Conservation (phyloP, 2,329 filamentous ascomycete species). For the Cordyceps pruinosa region DNA sequence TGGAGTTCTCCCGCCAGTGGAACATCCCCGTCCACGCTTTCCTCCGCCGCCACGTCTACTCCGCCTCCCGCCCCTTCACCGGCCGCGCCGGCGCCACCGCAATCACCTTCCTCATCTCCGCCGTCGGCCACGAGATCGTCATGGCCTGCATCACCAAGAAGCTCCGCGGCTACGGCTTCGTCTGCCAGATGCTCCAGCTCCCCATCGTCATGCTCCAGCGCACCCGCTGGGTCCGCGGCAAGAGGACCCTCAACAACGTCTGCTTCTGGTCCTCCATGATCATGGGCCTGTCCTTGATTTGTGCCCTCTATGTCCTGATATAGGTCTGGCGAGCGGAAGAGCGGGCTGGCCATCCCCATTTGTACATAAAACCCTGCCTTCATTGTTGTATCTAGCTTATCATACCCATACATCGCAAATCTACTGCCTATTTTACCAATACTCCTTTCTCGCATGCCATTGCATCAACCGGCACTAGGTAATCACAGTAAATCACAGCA, state of each 20-base stretch:
- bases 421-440: not conserved
- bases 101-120: conserved; percentile 86
- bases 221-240: conserved; percentile 66
- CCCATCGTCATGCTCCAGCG: conserved; percentile 91
- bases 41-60: conserved; percentile 89
- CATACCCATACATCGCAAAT: conserved; percentile 1
- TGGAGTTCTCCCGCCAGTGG: conserved; percentile 95
- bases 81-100: conserved; percentile 72
- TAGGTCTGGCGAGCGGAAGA: not conserved
- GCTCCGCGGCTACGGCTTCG: conserved; percentile 84
- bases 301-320: conserved; percentile 44
- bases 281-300: conserved; percentile 66
- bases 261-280: conserved; percentile 94
- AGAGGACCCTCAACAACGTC: conserved; percentile 76
- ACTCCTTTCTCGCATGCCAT: not conserved
- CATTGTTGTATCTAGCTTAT: not conserved
- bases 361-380: conserved; percentile 12
- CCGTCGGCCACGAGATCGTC: conserved; percentile 86
- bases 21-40: conserved; percentile 97
- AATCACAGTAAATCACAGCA: too few species aligned
- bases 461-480: not conserved
- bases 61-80: conserved; percentile 68
- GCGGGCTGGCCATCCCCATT: conserved; percentile 21
- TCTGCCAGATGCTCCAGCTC: conserved; percentile 94
- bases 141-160: conserved; percentile 99